Conservation (phyloP, 768 basidiomycete genomes). For the Leccinum uliginosum region DNA sequence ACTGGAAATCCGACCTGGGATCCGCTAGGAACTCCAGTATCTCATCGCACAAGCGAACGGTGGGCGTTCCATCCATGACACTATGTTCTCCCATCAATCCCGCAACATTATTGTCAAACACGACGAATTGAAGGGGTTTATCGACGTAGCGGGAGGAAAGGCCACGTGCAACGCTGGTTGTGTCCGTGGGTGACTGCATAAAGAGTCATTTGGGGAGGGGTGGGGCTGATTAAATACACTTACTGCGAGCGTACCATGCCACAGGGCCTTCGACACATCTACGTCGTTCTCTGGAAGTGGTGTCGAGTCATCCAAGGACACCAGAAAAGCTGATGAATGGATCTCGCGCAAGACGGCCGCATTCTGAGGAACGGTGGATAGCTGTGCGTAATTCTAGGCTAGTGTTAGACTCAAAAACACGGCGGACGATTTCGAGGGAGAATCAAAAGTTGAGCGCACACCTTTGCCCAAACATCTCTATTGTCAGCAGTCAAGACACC, state of each 20-base stretch:
- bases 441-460: slow-evolving; percentile 23
- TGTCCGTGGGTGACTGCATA: slow-evolving; percentile 22
- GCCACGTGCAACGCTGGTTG: slow-evolving; percentile 33
- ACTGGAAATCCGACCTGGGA: slow-evolving; percentile 62
- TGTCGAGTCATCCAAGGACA: slow-evolving; percentile 67
- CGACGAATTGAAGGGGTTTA: slow-evolving; percentile 84
- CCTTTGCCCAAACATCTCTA: slow-evolving; percentile 88
- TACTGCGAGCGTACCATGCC: slow-evolving; percentile 70
- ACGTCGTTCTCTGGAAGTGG: slow-evolving; percentile 43
- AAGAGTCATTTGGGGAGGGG: not conserved
- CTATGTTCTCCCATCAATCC: slow-evolving; percentile 94
- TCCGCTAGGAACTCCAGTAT: slow-evolving; percentile 57
- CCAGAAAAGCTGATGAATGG: slow-evolving; percentile 80
- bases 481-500: slow-evolving; percentile 77
- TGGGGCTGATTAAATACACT: slow-evolving; percentile 13
- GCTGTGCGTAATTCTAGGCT: slow-evolving; percentile 55
- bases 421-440: not conserved
- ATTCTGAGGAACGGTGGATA: slow-evolving; percentile 61
- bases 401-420: not conserved
- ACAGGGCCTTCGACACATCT: slow-evolving; percentile 65
- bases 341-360: slow-evolving; percentile 62
- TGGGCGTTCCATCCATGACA: slow-evolving; percentile 87
- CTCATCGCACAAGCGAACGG: slow-evolving; percentile 65
- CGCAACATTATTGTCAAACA: slow-evolving; percentile 76
- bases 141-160: slow-evolving; percentile 82